Evolutionary conservation across 768 basidiomycete species (phyloP).

Genomic region (Leccinum barrowsii): DNA sequence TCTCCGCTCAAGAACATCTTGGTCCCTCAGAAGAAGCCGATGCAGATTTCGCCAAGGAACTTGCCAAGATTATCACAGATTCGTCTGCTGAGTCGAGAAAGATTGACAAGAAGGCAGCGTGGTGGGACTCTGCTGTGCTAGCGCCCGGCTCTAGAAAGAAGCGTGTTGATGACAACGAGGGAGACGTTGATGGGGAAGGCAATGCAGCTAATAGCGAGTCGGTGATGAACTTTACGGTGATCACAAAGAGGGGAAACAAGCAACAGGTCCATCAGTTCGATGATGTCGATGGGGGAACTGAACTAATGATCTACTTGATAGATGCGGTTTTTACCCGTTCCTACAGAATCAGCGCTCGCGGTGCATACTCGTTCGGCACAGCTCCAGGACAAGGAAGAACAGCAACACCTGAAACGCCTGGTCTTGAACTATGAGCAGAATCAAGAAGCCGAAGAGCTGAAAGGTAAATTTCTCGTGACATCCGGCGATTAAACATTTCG

Average conservation of each 20-base stretch:
- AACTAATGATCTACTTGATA: conserved; percentile 30
- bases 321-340: conserved; percentile 87
- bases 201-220: conserved; percentile 28
- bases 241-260: conserved; percentile 91
- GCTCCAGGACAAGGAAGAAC: conserved; percentile 91
- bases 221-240: conserved; percentile 88
- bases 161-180: conserved; percentile 56
- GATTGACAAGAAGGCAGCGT: conserved; percentile 84
- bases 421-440: conserved; percentile 90
- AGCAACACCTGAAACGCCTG: conserved; percentile 94
- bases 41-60: conserved; percentile 90
- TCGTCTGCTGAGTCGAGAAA: conserved; percentile 78
- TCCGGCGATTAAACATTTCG: background rate
- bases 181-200: conserved; percentile 41
- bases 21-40: conserved; percentile 89
- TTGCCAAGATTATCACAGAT: conserved; percentile 93
- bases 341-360: conserved; percentile 82
- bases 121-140: conserved; percentile 87
- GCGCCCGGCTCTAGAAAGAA: conserved; percentile 65
- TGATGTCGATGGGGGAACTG: conserved; percentile 4
- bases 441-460: conserved; percentile 80
- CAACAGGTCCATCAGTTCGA: conserved; percentile 59
- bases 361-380: conserved; percentile 90
- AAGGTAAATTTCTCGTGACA: conserved; percentile 42
- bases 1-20: conserved; percentile 66